These are phyloP conservation scores for Phytophthora fragariaefolia DNA, from an alignment of 352 stramenopile genomes.

Conservation along the genomic window DNA sequence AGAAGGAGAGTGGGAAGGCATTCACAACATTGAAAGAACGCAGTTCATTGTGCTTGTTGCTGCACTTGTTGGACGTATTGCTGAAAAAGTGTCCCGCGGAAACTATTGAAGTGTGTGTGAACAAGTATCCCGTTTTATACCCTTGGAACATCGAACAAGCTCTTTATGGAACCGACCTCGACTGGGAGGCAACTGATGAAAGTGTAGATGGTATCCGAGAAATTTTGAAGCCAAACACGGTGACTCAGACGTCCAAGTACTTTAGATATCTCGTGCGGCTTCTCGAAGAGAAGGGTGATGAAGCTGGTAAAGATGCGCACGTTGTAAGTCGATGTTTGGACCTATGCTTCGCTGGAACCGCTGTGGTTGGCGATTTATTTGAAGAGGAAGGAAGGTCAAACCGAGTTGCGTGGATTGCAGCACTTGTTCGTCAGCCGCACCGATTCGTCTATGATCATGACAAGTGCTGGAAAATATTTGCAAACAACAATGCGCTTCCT, in stretches of 20 bases:
- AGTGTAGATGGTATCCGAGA: slow-evolving; percentile 22
- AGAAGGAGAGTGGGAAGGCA: slow-evolving; percentile 59
- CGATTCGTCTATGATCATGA: slow-evolving; percentile 59
- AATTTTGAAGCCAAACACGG: slow-evolving; percentile 44
- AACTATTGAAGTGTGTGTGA: slow-evolving; percentile 76
- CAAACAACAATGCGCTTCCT: slow-evolving; percentile 46
- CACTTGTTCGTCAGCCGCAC: slow-evolving; percentile 53
- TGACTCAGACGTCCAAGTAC: slow-evolving; percentile 68
- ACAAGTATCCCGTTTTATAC: slow-evolving; percentile 70
- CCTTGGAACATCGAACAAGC: slow-evolving; percentile 86
- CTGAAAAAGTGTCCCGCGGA: slow-evolving; percentile 81
- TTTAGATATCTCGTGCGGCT: slow-evolving; percentile 75
- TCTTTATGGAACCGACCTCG: slow-evolving; percentile 67
- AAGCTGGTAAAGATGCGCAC: slow-evolving; percentile 50
- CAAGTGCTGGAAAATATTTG: slow-evolving; percentile 68
- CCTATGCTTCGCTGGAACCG: slow-evolving; percentile 59
- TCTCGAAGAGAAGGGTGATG: slow-evolving; percentile 51
- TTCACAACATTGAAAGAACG: slow-evolving; percentile 57
- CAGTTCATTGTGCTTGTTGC: slow-evolving; percentile 72
- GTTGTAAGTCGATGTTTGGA: slow-evolving; percentile 72
- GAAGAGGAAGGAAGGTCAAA: slow-evolving; percentile 37
- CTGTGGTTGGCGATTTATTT: slow-evolving; percentile 63
- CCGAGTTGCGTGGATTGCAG: slow-evolving; percentile 48
- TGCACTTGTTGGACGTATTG: slow-evolving; percentile 82
- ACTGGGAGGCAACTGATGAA: slow-evolving; percentile 47